A percentile compares a stretch with the other conserved stretches of the same genome.
Evolutionary conservation across 225 moss, liverwort and hornwort genomes (phyloP).

Genomic region (Climacium dendroides): DNA sequence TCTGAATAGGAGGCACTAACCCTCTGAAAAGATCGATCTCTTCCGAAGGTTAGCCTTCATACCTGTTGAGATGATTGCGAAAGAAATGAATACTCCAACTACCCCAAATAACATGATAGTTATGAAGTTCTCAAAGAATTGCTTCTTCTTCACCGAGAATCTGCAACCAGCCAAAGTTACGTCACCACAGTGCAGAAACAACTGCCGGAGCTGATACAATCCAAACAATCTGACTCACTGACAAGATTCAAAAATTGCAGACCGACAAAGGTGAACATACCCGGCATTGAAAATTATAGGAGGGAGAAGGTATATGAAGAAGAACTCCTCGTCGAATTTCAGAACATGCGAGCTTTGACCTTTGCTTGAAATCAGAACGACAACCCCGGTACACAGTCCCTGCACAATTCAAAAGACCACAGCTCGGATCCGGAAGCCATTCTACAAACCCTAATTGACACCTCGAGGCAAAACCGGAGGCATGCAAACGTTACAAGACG

Average conservation of each 20-base stretch:
- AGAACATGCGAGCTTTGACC: constrained; percentile 71
- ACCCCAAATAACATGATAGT: constrained; percentile 81
- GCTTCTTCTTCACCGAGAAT: constrained; percentile 88
- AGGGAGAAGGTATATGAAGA: constrained; percentile 86
- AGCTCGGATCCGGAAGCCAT: not conserved
- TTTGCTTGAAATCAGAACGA: constrained; percentile 69
- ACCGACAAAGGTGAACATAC: not conserved
- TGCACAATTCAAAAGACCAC: not conserved
- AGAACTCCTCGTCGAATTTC: constrained; percentile 79
- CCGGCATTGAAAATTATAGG: constrained; percentile 97
- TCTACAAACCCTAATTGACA: not conserved
- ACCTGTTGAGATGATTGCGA: constrained; percentile 50
- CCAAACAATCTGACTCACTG: not conserved
- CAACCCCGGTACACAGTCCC: constrained; percentile 52
- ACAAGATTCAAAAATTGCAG: not conserved
- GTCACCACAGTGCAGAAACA: not conserved
- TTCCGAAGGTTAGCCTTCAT: not conserved
- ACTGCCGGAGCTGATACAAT: not conserved
- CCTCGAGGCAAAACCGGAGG: not conserved
- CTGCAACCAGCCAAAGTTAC: not conserved
- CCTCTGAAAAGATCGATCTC: not conserved
- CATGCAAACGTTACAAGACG: not conserved
- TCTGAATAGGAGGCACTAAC: not conserved
- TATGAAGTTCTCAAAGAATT: constrained; percentile 76
- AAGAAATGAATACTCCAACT: constrained; percentile 86